Conservation (phyloP, 2,329 filamentous ascomycete genomes). For the Fusarium illudens region DNA sequence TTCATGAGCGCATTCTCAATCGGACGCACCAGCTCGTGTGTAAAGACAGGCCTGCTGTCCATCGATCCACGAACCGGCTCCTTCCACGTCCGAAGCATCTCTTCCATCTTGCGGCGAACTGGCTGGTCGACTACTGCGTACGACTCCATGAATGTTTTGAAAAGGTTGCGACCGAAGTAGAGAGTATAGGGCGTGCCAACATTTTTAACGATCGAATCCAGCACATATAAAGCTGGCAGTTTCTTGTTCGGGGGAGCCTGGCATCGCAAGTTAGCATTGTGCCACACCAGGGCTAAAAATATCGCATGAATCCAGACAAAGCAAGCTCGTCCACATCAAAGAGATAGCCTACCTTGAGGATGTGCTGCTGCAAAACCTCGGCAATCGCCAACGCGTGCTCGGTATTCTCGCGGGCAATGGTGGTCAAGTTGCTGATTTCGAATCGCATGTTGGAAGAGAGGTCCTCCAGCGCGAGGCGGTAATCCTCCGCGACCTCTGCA, state of each 20-base stretch:
- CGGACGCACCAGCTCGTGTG: slow-evolving; percentile 82
- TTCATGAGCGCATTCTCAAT: slow-evolving; percentile 96
- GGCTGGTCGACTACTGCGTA: slow-evolving; percentile 87
- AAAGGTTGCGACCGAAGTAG: slow-evolving; percentile 91
- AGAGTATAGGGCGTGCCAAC: slow-evolving; percentile 97
- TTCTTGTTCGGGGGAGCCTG: slow-evolving; percentile 91
- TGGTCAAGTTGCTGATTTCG: slow-evolving; percentile 96
- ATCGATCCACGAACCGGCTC: slow-evolving; percentile 93
- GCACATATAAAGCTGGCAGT: slow-evolving; percentile 93
- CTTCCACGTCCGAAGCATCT: slow-evolving; percentile 98
- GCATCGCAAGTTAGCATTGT: slow-evolving; percentile 48
- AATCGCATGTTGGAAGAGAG: slow-evolving; percentile 89
- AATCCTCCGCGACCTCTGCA: slow-evolving; percentile 94
- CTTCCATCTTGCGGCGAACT: slow-evolving; percentile 91
- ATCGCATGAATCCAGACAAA: neutral
- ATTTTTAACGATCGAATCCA: slow-evolving; percentile 99
- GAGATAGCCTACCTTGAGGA: slow-evolving; percentile 79
- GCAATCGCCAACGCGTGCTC: slow-evolving; percentile 95
- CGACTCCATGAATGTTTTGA: slow-evolving; percentile 94
- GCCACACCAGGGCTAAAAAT: neutral
- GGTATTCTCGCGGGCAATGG: slow-evolving; percentile 97
- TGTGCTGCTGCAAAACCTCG: slow-evolving; percentile 88
- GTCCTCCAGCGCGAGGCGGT: slow-evolving; percentile 91
- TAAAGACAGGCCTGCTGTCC: slow-evolving; percentile 91
- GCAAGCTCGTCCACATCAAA: neutral